Evolutionary conservation across 2,329 filamentous ascomycete genomes (phyloP).

Genomic region (Teratosphaeria gauchensis): DNA sequence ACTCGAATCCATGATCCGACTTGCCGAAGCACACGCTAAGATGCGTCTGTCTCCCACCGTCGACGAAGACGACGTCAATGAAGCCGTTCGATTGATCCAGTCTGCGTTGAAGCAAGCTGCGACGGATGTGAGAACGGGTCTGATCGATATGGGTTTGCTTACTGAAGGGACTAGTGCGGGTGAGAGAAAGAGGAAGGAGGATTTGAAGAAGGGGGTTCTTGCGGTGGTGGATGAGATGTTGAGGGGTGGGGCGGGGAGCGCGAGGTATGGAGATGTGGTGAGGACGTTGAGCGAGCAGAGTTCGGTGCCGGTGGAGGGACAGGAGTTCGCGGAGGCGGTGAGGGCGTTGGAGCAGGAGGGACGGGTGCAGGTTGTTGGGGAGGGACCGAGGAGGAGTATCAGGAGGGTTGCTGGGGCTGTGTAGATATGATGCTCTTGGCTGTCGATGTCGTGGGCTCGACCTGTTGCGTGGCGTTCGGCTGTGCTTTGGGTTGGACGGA

Average conservation of each 20-base stretch:
- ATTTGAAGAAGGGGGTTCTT: conserved; percentile 73
- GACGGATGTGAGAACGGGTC: conserved; percentile 80
- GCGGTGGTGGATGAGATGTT: conserved; percentile 72
- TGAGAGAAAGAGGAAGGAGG: conserved; percentile 73
- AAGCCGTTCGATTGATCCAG: conserved; percentile 88
- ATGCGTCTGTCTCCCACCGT: conserved; percentile 79
- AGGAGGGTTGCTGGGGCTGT: conserved; percentile 57
- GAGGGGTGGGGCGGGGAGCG: conserved; percentile 46
- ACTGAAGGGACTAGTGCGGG: conserved; percentile 87
- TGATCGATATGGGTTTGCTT: conserved; percentile 93
- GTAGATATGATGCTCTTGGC: background rate
- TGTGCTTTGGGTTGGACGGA: too few species aligned
- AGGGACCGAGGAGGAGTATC: conserved; percentile 73
- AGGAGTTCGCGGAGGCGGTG: conserved; percentile 77
- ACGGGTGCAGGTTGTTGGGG: conserved; percentile 66
- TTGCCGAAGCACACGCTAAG: conserved; percentile 91
- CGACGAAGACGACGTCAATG: conserved; percentile 70
- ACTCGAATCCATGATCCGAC: conserved; percentile 95
- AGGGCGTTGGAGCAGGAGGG: conserved; percentile 77
- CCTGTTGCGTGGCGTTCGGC: background rate
- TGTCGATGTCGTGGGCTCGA: background rate
- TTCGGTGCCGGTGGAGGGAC: conserved; percentile 59
- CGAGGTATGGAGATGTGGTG: conserved; percentile 70
- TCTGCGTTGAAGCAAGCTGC: conserved; percentile 91
- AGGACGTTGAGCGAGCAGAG: conserved; percentile 62